A percentile compares a stretch with the other conserved stretches of the same genome.
Evolutionary conservation across 768 basidiomycete genomes (phyloP).

Genomic region (Tricholoma bakamatsutake): DNA sequence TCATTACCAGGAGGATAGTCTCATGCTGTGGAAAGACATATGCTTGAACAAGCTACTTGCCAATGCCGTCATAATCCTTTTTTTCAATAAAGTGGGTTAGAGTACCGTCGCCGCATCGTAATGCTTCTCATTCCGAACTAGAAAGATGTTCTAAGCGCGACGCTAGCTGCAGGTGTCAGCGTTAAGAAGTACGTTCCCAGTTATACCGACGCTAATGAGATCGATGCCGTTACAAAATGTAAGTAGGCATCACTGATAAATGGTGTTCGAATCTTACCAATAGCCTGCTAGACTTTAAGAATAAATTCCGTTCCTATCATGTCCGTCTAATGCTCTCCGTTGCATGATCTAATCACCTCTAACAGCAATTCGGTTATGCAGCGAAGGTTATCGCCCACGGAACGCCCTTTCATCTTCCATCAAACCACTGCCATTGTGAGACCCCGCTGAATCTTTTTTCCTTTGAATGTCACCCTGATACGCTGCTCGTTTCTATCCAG

Average conservation of each 20-base stretch:
- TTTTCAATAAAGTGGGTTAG: conserved; percentile 61
- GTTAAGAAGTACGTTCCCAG: conserved; percentile 58
- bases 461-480: not conserved
- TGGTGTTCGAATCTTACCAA: not conserved
- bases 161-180: conserved; percentile 47
- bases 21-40: conserved; percentile 64
- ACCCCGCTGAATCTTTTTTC: not conserved
- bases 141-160: conserved; percentile 51
- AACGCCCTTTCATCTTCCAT: conserved; percentile 59
- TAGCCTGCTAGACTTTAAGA: conserved; percentile 50
- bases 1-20: conserved; percentile 57
- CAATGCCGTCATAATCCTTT: conserved; percentile 61
- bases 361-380: conserved; percentile 15
- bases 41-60: conserved; percentile 59
- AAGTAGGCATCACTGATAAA: conserved; percentile 17
- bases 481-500: conserved; percentile 15
- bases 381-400: conserved; percentile 51
- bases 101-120: not conserved
- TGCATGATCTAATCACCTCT: not conserved
- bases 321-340: conserved; percentile 28
- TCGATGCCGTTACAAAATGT: conserved; percentile 59
- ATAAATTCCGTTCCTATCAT: conserved; percentile 61
- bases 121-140: conserved; percentile 6
- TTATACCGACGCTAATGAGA: conserved; percentile 55
- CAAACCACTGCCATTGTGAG: conserved; percentile 68